Base-by-base conservation (phyloP, 768 basidiomycete genomes). In the Boletus subparvulus region DNA sequence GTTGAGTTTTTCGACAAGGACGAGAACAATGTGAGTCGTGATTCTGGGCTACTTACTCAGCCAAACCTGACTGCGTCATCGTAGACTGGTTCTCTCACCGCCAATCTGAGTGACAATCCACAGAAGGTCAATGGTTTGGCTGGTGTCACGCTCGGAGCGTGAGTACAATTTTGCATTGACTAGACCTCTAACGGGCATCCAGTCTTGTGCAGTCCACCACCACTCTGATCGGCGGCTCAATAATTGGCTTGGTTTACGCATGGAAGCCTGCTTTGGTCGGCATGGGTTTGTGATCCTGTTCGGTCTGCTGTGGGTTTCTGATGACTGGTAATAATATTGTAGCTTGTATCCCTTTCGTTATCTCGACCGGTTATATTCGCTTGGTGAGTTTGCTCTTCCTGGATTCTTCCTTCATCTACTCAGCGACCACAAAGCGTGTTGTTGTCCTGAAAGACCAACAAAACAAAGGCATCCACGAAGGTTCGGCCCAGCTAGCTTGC, bases 1-100 rank as follows among this genome's bases (percentile, higher is more conserved):
- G 86, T 92, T 63, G 88, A 87, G 58, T 95, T 87, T 78, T 97
- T 95, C 56, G 94, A 97, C 73, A 85, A 83, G 73, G 91, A 93
- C 26, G 83, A 86, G 71, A 85, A 97, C 68, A 90, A 78, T 55
- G 86, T 86, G 70, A 63, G 83, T 73, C 10, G 2, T 24, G 10
- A 14, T 36, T 50, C 12, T 26, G 1, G 7, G 10, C 3, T 14
- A n/a, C 21, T 7, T 13, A 3, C 14, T 30, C 12, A 2, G 4
- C 10, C n/a, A 6, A 26, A 17, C 19, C 28, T 50, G 16, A 64
- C 26, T 6, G 21, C 8, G 2, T 21, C 2, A 16, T n/a, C 52
- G 8, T 65, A 87, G 82, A 88, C 92, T 10, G 96, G 96, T 55
- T 79, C 82, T 43, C 77, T 98, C 52, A 95, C 92, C 4, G 82